A percentile compares a stretch with the other conserved stretches of the same genome.
phyloP scores from a whole-genome alignment of 257 asterid genomes.

The Gentiana macrophylla region DNA sequence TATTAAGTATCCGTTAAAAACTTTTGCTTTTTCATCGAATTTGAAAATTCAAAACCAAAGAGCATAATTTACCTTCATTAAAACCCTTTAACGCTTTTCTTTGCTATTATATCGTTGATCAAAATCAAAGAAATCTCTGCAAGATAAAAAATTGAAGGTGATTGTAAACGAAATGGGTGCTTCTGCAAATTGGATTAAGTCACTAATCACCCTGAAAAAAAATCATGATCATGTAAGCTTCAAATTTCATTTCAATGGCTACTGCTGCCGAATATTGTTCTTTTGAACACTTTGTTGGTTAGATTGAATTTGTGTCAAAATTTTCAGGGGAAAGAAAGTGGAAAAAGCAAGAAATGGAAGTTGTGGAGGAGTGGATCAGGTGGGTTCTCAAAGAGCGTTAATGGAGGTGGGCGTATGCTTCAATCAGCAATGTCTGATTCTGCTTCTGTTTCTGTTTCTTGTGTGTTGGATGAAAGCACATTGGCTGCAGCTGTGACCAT shows the following conservation, averaged over 20 bases:
- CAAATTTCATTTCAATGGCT: neutral
- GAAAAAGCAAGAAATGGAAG: constrained; percentile 76
- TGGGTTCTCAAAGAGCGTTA: constrained; percentile 28
- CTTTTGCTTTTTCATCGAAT: too few species aligned
- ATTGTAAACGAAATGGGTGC: constrained; percentile 48
- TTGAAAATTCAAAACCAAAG: too few species aligned
- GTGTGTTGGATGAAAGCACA: neutral
- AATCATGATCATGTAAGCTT: constrained; percentile 39
- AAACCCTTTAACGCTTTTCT: too few species aligned
- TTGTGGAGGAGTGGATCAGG: constrained; percentile 88
- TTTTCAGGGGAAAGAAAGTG: constrained; percentile 29
- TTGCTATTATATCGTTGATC: neutral
- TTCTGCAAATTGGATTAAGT: constrained; percentile 83
- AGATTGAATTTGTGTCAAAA: neutral
- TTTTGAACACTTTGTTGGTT: neutral
- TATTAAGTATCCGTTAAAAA: too few species aligned
- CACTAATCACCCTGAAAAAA: constrained; percentile 55
- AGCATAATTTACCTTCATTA: too few species aligned
- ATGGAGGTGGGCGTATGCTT: constrained; percentile 11
- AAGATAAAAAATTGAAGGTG: neutral
- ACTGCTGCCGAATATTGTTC: neutral
- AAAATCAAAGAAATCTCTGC: neutral
- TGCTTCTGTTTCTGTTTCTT: neutral
- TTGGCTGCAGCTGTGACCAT: constrained; percentile 20
- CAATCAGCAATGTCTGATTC: constrained; percentile 43